Evolutionary conservation across 257 asterid species (phyloP).

Genomic region (Rauvolfia tetraphylla): DNA sequence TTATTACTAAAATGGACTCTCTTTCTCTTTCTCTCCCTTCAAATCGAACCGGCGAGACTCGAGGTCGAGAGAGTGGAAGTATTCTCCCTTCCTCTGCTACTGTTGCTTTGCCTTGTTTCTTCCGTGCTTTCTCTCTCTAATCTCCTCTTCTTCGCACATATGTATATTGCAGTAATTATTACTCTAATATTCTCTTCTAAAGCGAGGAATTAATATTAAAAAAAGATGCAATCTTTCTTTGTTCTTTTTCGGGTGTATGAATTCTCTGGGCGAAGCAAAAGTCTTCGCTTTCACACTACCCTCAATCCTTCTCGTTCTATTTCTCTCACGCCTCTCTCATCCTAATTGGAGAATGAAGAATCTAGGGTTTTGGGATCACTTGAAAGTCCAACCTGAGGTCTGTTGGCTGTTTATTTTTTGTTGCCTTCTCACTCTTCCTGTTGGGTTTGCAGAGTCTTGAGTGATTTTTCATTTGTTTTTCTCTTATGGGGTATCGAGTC

Average conservation of each 20-base stretch:
- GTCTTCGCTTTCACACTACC: conserved; percentile 81
- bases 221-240: conserved; percentile 42
- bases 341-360: conserved; percentile 33
- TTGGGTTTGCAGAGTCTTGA: not conserved
- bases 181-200: conserved; percentile 7
- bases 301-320: conserved; percentile 7
- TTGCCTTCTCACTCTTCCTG: not conserved
- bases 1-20: too few species aligned
- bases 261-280: conserved; percentile 34
- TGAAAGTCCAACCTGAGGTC: conserved; percentile 36
- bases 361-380: conserved; percentile 50
- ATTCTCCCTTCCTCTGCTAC: not conserved
- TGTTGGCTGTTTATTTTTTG: conserved; percentile 6
- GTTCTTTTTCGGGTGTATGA: conserved; percentile 24
- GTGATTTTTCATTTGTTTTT: not conserved
- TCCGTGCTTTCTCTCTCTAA: conserved; percentile 21
- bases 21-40: not conserved
- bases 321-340: not conserved
- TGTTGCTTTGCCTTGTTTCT: not conserved
- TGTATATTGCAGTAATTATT: conserved; percentile 20
- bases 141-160: not conserved
- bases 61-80: too few species aligned
- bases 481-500: not conserved
- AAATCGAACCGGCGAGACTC: not conserved
- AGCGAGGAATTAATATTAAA: not conserved